Evolutionary conservation across 2,329 filamentous ascomycete genomes (phyloP), one percentile per base, ranked within the genome.

Genomic region (Zelopaecilomyces penicillatus): DNA sequence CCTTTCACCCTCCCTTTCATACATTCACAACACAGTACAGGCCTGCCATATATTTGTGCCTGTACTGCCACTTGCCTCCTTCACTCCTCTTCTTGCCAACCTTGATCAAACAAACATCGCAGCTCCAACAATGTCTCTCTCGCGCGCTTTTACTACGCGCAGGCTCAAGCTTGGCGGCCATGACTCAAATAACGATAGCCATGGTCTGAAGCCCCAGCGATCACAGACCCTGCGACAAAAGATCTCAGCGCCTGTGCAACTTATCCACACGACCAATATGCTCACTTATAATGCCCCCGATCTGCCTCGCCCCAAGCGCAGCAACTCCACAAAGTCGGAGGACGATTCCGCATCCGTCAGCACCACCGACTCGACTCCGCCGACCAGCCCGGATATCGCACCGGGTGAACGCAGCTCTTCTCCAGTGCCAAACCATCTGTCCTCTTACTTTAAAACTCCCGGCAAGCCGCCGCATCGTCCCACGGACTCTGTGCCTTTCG

Each of bases 261-360:
- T 98, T 51, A 73, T 96, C 40, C 94, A 93, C 48, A 95, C 91
- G 5, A 97, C 93, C 55, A 98, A 97, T 66, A 88, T 94, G 78
- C 82, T 96, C 44, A 89, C 88, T 6, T 95, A 95, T 75, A 91
- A 91, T 60, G 90, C 93, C 7, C 91, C 91, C 41, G 85, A 96
- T 60, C 82, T 96, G 50, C 70, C 71, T 37, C 74, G 59, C 58
- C 62, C 52, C n/a, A 55, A 70, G 8, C 78, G 75, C 34, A 70
- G 70, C 59, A 71, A 71, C 55, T 69, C 67, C 5, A 71, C 75
- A 3, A 68, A 65, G 47, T 85, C 83, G 4, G 80, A 80, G 36
- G 82, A 85, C 47, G 86, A 91, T 52, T 88, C 83, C 4, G 86
- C 91, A 54, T 78, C 78, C 46, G 66, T 71, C 33, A 75, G 70